Evolutionary conservation across 495 filamentous ascomycete genomes (phyloP), one percentile per base, ranked within the genome.

Genomic region (Penicillium paxilli): DNA sequence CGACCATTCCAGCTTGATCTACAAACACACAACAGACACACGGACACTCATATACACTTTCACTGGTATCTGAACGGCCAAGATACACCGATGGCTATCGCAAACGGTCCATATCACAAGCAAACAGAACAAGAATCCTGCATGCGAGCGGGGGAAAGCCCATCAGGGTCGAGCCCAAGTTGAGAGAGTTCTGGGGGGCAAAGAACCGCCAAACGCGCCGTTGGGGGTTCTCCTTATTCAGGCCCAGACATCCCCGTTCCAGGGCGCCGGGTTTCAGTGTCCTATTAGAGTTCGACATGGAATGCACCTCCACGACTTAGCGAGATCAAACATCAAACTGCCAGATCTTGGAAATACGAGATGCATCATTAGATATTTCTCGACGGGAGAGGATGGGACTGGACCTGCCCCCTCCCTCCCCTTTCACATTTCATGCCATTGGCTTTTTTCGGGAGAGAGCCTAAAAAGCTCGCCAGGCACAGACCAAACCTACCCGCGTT

Each of bases 211-310:
- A 5, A 38, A 38, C 35, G 5, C 26, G 19, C 24, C 42, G 50
- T 47, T 46, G 30, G 16, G 14, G 30, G n/a, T n/a, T 41, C 22
- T 38, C 46, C 38, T 32, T 49, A 58, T 35, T 54, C 38, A 41
- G 32, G 42, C 16, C n/a, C 51, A 51, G 10, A 9, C 52, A 22
- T 38, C 32, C 46, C 47, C 33, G 30, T 37, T 33, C 47, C 48
- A 46, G 38, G 22, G 49, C 17, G 5, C 47, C 33, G 51, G 47
- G 40, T 30, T 49, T 28, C 20, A 55, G 41, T 35, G 24, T 26
- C 59, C 40, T 51, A 62, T 51, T 54, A 54, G 28, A 57, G 38
- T 54, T 48, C 21, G 21, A 32, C 19, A 30, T 23, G 53, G 42
- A 60, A 63, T 60, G 57, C 48, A 44, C 45, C 50, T 44, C 14